Base-by-base conservation (phyloP, 192 early-diverging fungal species). In the Coemansia sp. region DNA sequence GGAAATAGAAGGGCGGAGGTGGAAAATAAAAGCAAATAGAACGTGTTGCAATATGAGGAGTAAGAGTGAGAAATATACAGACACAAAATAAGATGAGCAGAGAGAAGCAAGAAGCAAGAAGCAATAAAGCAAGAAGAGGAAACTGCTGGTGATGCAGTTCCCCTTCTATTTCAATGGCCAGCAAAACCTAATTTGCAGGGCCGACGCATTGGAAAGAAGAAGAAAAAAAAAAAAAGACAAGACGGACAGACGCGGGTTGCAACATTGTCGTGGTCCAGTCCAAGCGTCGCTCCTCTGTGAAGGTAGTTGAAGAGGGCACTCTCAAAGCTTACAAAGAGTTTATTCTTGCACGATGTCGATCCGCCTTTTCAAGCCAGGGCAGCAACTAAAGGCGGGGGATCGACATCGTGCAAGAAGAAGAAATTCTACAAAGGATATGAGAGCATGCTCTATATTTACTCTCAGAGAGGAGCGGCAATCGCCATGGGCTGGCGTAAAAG, bases 51-150 rank as follows among this genome's bases (percentile, higher is more conserved):
- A 53, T 14, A 53, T 23, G 46, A 53, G 8, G 23, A 21, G 24
- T 53, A 53, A 16, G 24, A 53, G 51, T 53, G 51, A 53, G 51
- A 53, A 53, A 53, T 53, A 26, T 53, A 53, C 51, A 49, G 46
- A 53, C 51, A 53, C 51, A 53, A 26, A 53, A 53, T 53, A 53
- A 11, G 10, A 53, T 53, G 23, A 26, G 10, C 5, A 14, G 44
- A 46, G 14, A 18, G 5, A 14, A 38, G 9, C 38, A 38, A 38
- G 15, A 46, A 46, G 44, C 44, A 46, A 46, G 18, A 14, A 1
- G 44, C 44, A 46, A 46, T 46, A 46, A 53, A 53, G 51, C 23
- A 26, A 53, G 24, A 53, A 26, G 23, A 24, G 12, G 39, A 41
- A 41, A 41, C 39, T 6, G 39, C 39, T 1, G 9, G 39, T 30